phyloP scores from a whole-genome alignment of 805 yeast genomes.

The Cyberlindnera saturnus region DNA sequence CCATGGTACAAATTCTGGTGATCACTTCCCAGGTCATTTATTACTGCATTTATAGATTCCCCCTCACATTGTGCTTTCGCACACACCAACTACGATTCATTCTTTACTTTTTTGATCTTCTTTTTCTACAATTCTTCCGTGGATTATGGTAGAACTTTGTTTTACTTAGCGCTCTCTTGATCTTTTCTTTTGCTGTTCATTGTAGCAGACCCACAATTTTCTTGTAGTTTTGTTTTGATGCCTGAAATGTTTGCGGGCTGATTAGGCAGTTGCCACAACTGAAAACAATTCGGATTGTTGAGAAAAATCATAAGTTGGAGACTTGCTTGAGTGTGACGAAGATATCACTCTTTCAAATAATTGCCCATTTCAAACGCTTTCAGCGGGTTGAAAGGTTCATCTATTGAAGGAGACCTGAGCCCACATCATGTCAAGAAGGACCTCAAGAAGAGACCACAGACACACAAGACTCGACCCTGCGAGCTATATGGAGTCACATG shows the following conservation, averaged over 20 bases:
- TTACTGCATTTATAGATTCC: neutral
- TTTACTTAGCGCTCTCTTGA: neutral
- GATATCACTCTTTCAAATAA: too few relatives aligned
- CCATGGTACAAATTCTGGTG: conserved; percentile 38
- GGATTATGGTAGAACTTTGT: neutral
- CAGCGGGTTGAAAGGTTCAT: too few relatives aligned
- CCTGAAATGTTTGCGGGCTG: too few relatives aligned
- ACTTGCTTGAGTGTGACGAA: too few relatives aligned
- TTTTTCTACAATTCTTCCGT: too few relatives aligned
- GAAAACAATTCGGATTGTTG: too few relatives aligned
- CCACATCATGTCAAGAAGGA: too few relatives aligned
- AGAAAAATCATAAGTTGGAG: too few relatives aligned
- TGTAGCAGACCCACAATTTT: neutral
- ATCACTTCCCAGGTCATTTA: neutral
- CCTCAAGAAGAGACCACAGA: neutral
- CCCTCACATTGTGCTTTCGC: neutral
- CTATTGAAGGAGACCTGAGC: too few relatives aligned
- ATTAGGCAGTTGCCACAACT: too few relatives aligned
- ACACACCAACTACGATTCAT: conserved; percentile 2
- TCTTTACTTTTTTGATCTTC: neutral
- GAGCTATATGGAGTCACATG: neutral
- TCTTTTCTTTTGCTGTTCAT: neutral
- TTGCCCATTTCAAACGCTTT: too few relatives aligned
- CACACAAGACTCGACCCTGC: neutral
- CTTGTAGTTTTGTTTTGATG: too few relatives aligned